Evolutionary conservation across 768 basidiomycete species (phyloP), one percentile per base, ranked within the genome.

Genomic region (Phylloporus rhodoxanthus): DNA sequence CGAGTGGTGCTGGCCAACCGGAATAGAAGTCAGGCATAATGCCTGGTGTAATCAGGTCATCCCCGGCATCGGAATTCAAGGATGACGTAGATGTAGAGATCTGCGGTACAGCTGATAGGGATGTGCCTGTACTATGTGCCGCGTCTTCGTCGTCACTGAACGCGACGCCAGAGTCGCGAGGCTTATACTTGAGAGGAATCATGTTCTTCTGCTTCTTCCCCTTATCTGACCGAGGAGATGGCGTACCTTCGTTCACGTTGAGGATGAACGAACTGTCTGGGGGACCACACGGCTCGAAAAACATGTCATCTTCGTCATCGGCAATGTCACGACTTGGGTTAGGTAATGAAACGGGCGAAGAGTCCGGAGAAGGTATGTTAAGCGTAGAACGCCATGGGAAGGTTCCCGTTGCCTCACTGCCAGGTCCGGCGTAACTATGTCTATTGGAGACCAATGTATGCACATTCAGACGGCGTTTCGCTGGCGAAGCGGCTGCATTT

Each of bases 31-130:
- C 75, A 17, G 86, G 84, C 6, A 70, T 74, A 25, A 78, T 53
- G 11, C 78, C 75, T 2, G 87, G 88, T 0, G 87, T 90, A 17
- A 87, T 73, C n/a, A 90, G 75, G 28, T 77, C 82, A 39, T 84
- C 79, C 32, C 81, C 82, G 3, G 48, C 28, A 54, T 79, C 79
- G 5, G 83, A 82, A 43, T 73, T 72, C 23, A 81, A 66, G 3
- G 84, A 83, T 56, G 77, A 82, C 20, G 79, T 74, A 41, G 84
- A 85, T 6, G 77, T 82, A 0, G 84, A 87, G 1, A 78, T 74
- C 29, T 68, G 73, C 28, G 82, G 80, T 70, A 84, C 70, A 23
- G 72, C 66, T 40, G 67, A 69, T 21, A 51, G 52, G 8, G 60
- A 61, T 19, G 48, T 50, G 23, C 58, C 54, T 4, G 52, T 53